Base-by-base conservation (phyloP, 345 rosid species). In the Citrus medica region DNA sequence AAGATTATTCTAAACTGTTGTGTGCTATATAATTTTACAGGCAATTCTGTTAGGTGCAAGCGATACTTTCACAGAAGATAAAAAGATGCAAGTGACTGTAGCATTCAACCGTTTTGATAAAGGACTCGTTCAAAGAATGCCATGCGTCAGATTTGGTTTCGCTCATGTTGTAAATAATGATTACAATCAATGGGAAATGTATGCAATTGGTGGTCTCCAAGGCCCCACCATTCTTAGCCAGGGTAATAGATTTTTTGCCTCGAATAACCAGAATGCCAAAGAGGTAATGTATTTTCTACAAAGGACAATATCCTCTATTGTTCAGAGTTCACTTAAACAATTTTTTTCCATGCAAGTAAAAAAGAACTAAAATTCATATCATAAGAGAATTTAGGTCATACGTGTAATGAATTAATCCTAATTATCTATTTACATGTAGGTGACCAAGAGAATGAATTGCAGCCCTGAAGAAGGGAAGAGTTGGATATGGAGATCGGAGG, bases 191-290 rank as follows among this genome's bases (percentile, higher is more conserved):
- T 46, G 17, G 17, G 17, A 46, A 46, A 46, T 46, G 51, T 46
- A 46, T 46, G 51, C 51, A 46, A 46, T 46, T 46, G 17, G 51
- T 89, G 97, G 97, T 25, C 87, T 92, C 83, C 60, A 77, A 67
- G 38, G 78, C 48, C 97, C 97, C 1, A 93, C 92, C 48, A 87
- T 91, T 64, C 76, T 93, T 69, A 90, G 95, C 85, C 92, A 93
- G 75, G 97, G 94, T 40, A 93, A 93, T 75, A 78, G 94, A 42
- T 93, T 90, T 86, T 84, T 88, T 14, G 95, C 97, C 72, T 92
- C 95, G 0, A 10, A 73, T 62, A 86, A 87, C 64, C 22, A n/a
- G 12, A 7, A 10, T 58, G 81, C 89, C 42, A 88, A 86, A 77
- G 87, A 89, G 89, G 4, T 42, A 42, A 42, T 46, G 5, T 13